phyloP scores from a whole-genome alignment of 345 rosid genomes.

The Salix exigua region DNA sequence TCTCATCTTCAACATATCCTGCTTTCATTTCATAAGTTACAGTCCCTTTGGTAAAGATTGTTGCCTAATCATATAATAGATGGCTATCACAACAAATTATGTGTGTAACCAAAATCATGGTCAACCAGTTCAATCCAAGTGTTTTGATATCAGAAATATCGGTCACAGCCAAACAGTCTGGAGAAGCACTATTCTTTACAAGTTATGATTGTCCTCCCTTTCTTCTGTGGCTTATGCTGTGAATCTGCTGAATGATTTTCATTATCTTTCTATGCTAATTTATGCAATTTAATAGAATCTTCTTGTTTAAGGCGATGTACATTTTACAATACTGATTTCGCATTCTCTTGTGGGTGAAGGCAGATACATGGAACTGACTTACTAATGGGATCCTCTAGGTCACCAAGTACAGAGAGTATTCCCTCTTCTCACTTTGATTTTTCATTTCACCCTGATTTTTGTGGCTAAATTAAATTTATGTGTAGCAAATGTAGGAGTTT shows the following conservation, averaged over 20 bases:
- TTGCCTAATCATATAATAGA: background rate
- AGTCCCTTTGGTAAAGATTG: background rate
- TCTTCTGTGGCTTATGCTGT: background rate
- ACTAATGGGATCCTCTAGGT: constrained; percentile 21
- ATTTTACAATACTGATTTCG: constrained; percentile 24
- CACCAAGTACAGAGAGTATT: constrained; percentile 42
- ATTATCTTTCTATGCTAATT: background rate
- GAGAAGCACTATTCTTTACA: background rate
- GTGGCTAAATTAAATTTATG: background rate
- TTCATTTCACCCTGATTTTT: constrained; percentile 3
- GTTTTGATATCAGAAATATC: background rate
- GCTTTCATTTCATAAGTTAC: background rate
- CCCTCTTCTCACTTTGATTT: constrained; percentile 12
- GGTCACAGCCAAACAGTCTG: background rate
- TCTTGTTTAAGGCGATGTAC: background rate
- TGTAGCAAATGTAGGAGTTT: background rate
- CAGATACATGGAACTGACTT: constrained; percentile 56
- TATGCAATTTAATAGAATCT: background rate
- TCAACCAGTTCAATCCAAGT: background rate
- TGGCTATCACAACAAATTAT: background rate
- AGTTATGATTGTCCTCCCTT: background rate
- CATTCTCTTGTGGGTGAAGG: constrained; percentile 58
- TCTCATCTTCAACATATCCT: background rate
- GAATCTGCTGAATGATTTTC: background rate
- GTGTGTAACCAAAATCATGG: background rate